phyloP scores from a whole-genome alignment of 2,329 filamentous ascomycete genomes.

The Scolecobasidium constrictum region DNA sequence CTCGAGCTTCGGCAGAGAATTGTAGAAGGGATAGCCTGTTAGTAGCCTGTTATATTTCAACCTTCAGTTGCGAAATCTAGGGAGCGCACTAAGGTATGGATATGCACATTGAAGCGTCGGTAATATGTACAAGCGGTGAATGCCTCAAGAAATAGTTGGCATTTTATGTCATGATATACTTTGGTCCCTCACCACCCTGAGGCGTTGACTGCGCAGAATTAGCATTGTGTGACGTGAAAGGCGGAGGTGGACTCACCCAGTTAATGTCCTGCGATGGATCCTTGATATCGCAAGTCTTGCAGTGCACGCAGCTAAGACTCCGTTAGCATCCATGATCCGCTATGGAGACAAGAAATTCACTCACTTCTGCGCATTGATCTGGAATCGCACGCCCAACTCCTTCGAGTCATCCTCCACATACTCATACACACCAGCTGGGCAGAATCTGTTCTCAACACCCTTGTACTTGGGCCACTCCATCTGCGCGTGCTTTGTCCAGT shows the following conservation, averaged over 20 bases:
- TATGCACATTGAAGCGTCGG: too few species aligned
- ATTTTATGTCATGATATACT: slow-evolving; percentile 50
- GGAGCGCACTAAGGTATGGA: too few species aligned
- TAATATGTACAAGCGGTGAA: too few species aligned
- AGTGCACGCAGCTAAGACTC: slow-evolving; percentile 76
- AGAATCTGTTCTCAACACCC: slow-evolving; percentile 93
- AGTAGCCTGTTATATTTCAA: too few species aligned
- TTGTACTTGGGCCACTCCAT: slow-evolving; percentile 79
- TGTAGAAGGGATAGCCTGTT: too few species aligned
- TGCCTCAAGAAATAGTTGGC: too few species aligned
- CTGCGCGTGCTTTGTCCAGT: slow-evolving; percentile 85
- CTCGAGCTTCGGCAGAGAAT: too few species aligned
- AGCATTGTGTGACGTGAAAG: neutral
- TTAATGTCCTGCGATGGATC: slow-evolving; percentile 95
- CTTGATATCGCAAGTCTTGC: slow-evolving; percentile 99
- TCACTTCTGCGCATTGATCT: slow-evolving; percentile 97
- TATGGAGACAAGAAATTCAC: slow-evolving; percentile 26
- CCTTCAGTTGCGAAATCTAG: too few species aligned
- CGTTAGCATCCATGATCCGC: slow-evolving; percentile 18
- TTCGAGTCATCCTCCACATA: slow-evolving; percentile 90
- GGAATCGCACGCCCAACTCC: slow-evolving; percentile 81
- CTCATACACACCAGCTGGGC: slow-evolving; percentile 94
- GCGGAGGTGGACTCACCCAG: slow-evolving; percentile 30
- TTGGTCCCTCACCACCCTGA: slow-evolving; percentile 72
- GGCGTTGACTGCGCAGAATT: slow-evolving; percentile 60